Evolutionary conservation across 225 moss, liverwort and hornwort genomes (phyloP).

Genomic region (Polytrichum commune): DNA sequence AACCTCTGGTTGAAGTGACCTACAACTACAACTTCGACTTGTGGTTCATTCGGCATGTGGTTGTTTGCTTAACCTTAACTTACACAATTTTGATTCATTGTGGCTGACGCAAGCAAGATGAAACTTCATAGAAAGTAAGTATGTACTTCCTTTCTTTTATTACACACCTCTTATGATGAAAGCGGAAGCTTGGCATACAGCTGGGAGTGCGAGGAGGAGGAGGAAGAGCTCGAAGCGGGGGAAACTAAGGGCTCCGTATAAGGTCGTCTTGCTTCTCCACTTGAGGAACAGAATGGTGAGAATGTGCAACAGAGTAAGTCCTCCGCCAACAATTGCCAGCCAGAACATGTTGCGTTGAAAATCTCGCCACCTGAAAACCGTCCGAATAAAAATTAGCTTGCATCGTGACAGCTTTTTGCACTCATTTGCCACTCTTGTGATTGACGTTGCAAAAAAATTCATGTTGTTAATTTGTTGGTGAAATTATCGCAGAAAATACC

Average conservation of each 20-base stretch:
- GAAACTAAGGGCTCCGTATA: slow-evolving; percentile 65
- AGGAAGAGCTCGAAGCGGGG: slow-evolving; percentile 93
- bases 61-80: no score
- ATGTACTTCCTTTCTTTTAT: no score
- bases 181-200: slow-evolving; percentile 73
- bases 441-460: no score
- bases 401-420: no score
- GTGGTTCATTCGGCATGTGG: no score
- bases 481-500: no score
- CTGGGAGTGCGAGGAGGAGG: slow-evolving; percentile 70
- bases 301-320: slow-evolving; percentile 61
- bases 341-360: slow-evolving; percentile 84
- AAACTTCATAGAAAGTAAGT: no score
- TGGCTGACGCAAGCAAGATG: no score
- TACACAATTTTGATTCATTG: no score
- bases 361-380: slow-evolving; percentile 57
- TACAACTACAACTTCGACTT: background rate
- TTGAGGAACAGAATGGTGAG: slow-evolving; percentile 60
- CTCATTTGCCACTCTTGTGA: no score
- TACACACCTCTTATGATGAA: slow-evolving; percentile 73
- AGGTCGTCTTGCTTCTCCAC: slow-evolving; percentile 66
- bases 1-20: background rate
- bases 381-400: no score
- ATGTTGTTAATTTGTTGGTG: no score
- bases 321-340: slow-evolving; percentile 62